phyloP scores from a whole-genome alignment of 257 asterid species.

The Coffea canephora region DNA sequence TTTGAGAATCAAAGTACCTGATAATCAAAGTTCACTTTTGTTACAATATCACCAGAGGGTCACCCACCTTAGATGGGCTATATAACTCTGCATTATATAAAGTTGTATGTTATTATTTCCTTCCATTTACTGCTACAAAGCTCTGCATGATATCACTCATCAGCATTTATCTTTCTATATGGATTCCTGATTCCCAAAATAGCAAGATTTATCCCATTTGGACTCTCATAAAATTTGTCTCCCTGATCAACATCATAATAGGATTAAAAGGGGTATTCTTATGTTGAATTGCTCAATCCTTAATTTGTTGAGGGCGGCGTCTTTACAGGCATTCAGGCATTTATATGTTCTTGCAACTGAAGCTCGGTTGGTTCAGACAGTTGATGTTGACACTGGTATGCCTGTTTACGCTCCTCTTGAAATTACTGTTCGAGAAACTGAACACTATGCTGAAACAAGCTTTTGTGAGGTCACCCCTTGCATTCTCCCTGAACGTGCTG shows the following conservation, averaged over 20 bases:
- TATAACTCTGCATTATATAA: not conserved
- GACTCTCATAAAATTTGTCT: not conserved
- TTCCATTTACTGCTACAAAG: not conserved
- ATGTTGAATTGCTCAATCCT: not conserved
- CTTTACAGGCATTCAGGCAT: constrained; percentile 89
- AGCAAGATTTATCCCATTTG: not conserved
- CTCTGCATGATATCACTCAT: not conserved
- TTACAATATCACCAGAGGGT: not conserved
- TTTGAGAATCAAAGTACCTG: too few relatives aligned
- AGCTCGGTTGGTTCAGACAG: constrained; percentile 98
- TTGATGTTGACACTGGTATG: constrained; percentile 90
- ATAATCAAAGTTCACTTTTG: not conserved
- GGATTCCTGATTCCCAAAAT: too few relatives aligned
- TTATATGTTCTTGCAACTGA: constrained; percentile 96
- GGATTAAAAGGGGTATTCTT: not conserved
- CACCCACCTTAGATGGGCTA: not conserved
- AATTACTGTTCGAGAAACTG: constrained; percentile 78
- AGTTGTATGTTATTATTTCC: not conserved
- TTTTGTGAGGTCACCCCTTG: constrained; percentile 95
- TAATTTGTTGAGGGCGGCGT: constrained; percentile 1
- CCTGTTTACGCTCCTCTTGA: constrained; percentile 95
- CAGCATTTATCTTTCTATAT: not conserved
- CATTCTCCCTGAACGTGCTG: constrained; percentile 91
- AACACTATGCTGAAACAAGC: constrained; percentile 78
- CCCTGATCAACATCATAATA: not conserved